Conservation (phyloP, 2,329 filamentous ascomycete genomes). For the Sarocladium brachiariae region DNA sequence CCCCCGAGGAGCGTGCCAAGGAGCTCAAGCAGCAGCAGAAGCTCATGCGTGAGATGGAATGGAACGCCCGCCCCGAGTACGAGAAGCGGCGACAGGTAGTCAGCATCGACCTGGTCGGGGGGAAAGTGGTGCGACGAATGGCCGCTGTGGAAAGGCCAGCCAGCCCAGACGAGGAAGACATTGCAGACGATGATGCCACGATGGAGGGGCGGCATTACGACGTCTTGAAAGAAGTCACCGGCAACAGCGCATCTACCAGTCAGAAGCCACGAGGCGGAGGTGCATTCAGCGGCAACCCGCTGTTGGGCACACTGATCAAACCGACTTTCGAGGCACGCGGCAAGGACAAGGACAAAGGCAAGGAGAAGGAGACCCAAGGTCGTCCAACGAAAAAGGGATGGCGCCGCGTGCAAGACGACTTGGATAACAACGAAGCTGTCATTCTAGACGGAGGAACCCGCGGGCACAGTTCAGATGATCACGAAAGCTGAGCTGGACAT, state of each 20-base stretch:
- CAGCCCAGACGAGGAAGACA: constrained; percentile 42
- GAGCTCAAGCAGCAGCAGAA: constrained; percentile 84
- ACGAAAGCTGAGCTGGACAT: too few species aligned
- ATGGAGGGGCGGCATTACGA: too few species aligned
- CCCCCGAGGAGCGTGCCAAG: constrained; percentile 70
- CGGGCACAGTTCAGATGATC: constrained; percentile 28
- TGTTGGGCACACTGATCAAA: constrained; percentile 58
- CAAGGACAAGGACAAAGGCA: constrained; percentile 42
- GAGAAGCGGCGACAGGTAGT: constrained; percentile 82
- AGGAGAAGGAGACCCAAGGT: constrained; percentile 18
- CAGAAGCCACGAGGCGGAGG: constrained; percentile 32
- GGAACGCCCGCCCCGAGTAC: constrained; percentile 77
- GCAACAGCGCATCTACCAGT: constrained; percentile 23
- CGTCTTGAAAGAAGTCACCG: constrained; percentile 26
- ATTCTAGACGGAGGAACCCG: constrained; percentile 52
- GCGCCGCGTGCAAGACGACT: constrained; percentile 55
- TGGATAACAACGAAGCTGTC: constrained; percentile 50
- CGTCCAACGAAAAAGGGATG: constrained; percentile 40
- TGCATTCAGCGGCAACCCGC: constrained; percentile 62
- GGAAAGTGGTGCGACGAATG: constrained; percentile 69
- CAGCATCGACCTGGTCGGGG: constrained; percentile 74
- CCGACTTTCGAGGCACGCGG: constrained; percentile 52
- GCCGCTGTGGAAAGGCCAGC: constrained; percentile 52
- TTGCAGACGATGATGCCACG: constrained; percentile 36
- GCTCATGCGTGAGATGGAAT: constrained; percentile 76